A percentile compares a stretch with the other conserved stretches of the same genome.
Evolutionary conservation across 2,329 filamentous ascomycete genomes (phyloP).

Genomic region (Penicillium olsonii): DNA sequence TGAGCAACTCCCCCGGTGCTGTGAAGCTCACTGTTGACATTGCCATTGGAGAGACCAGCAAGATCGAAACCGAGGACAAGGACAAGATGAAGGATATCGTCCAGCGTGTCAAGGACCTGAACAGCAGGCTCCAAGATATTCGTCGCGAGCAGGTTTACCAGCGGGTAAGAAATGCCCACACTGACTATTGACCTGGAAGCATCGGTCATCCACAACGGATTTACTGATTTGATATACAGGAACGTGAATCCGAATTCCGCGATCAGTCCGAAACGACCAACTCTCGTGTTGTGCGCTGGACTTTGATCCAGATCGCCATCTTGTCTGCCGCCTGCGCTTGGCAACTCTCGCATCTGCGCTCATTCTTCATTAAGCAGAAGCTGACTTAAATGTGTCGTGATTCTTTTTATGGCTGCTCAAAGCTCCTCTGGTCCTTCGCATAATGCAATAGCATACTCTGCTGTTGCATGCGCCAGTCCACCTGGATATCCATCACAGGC

Average conservation of each 20-base stretch:
- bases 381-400: slow-evolving; percentile 66
- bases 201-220: background rate
- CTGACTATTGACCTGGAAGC: too few species aligned
- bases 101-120: slow-evolving; percentile 84
- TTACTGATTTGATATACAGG: slow-evolving; percentile 53
- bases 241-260: slow-evolving; percentile 96
- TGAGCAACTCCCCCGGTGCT: slow-evolving; percentile 70
- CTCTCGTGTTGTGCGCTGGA: slow-evolving; percentile 88
- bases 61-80: slow-evolving; percentile 93
- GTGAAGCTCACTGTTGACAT: slow-evolving; percentile 86
- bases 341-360: slow-evolving; percentile 92
- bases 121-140: slow-evolving; percentile 82
- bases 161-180: slow-evolving; percentile 59
- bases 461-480: slow-evolving; percentile 9
- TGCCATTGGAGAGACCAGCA: slow-evolving; percentile 89
- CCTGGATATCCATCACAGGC: slow-evolving; percentile 15
- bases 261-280: slow-evolving; percentile 97
- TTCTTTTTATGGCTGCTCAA: slow-evolving; percentile 13
- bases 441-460: too few species aligned
- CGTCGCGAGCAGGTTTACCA: slow-evolving; percentile 95
- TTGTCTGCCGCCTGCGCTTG: slow-evolving; percentile 88
- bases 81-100: slow-evolving; percentile 88
- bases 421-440: too few species aligned
- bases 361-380: slow-evolving; percentile 99
- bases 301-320: slow-evolving; percentile 82